Evolutionary conservation across 192 early-diverging fungal genomes (phyloP), one percentile per base, ranked within the genome.

Genomic region (Coemansia sp.): DNA sequence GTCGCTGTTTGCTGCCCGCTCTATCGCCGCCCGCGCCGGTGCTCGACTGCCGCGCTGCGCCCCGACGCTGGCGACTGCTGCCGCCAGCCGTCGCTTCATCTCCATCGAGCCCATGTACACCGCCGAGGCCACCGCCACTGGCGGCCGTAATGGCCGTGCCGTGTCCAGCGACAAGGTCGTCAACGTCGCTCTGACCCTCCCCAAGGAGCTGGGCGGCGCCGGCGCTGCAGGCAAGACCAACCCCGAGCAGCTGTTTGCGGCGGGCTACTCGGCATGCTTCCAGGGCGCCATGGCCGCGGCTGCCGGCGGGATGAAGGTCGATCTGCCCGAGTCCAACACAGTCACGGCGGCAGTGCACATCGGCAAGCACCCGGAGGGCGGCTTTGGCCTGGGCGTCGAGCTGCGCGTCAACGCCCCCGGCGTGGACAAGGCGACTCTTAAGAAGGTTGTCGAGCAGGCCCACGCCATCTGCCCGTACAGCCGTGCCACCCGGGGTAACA

Each of bases 261-360:
- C 73, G 5, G 76, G 76, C 22, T 80, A 80, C 30, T 56, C 79
- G 1, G 79, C 79, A 3, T 80, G 79, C 63, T 80, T 80, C 57
- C 76, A 78, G 39, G 79, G 79, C 27, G 79, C 79, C 11, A 54
- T 80, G 60, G 79, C 55, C 3, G 59, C 70, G 31, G 79, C 69
- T 2, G 65, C 76, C 14, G 59, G 47, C 26, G 64, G 65, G 35
- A 47, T 76, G 29, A 57, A 74, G 28, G 43, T 80, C 49, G 51
- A 59, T n/a, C 52, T 80, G 18, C 60, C 60, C 8, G 52, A 60
- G 37, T 43, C 52, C 7, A 76, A 65, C 46, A 76, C 76, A 0
- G 77, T 78, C 34, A 76, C 59, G 0, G 62, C 64, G 3, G 35
- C 49, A 10, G 76, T 80, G 12, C 55, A 63, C 30, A 78, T 80